phyloP scores from a whole-genome alignment of 2,329 filamentous ascomycete species.

The Geoglossum cookeanum region DNA sequence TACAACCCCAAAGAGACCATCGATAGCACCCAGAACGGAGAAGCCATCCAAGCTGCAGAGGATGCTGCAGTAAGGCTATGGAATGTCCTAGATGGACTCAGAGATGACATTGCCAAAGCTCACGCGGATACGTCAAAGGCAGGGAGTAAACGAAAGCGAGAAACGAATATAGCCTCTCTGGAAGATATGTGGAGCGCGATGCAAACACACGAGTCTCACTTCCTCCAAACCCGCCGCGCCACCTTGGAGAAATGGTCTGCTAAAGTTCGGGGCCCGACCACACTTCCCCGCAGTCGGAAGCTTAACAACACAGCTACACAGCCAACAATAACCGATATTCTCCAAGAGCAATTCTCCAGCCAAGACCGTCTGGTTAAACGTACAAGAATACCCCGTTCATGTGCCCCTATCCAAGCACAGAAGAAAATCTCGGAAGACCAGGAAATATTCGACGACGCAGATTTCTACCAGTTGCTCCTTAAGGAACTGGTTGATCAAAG shows the following conservation, averaged over 20 bases:
- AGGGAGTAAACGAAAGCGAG: slow-evolving; percentile 43
- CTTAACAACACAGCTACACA: slow-evolving; percentile 35
- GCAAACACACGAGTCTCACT: slow-evolving; percentile 41
- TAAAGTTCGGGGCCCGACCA: slow-evolving; percentile 47
- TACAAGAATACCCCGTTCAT: slow-evolving; percentile 54
- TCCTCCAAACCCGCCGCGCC: slow-evolving; percentile 42
- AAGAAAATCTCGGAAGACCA: slow-evolving; percentile 37
- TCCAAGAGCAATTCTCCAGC: slow-evolving; percentile 48
- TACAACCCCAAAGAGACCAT: slow-evolving; percentile 22
- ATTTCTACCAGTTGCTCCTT: slow-evolving; percentile 84
- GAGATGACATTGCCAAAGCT: slow-evolving; percentile 36
- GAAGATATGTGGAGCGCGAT: slow-evolving; percentile 48
- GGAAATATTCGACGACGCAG: slow-evolving; percentile 73
- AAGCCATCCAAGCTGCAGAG: slow-evolving; percentile 59
- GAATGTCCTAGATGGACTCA: slow-evolving; percentile 57
- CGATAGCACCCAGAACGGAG: slow-evolving; percentile 20
- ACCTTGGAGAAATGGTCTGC: slow-evolving; percentile 80
- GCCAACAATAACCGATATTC: slow-evolving; percentile 45
- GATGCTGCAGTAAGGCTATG: slow-evolving; percentile 70
- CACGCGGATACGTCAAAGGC: slow-evolving; percentile 17
- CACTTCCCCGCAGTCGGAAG: slow-evolving; percentile 24
- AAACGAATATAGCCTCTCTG: slow-evolving; percentile 7
- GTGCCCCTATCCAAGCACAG: slow-evolving; percentile 49
- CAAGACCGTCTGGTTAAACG: slow-evolving; percentile 49
- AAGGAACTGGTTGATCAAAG: slow-evolving; percentile 88